Evolutionary conservation across 495 filamentous ascomycete genomes (phyloP).

Genomic region (Aspergillus heteromorphus): DNA sequence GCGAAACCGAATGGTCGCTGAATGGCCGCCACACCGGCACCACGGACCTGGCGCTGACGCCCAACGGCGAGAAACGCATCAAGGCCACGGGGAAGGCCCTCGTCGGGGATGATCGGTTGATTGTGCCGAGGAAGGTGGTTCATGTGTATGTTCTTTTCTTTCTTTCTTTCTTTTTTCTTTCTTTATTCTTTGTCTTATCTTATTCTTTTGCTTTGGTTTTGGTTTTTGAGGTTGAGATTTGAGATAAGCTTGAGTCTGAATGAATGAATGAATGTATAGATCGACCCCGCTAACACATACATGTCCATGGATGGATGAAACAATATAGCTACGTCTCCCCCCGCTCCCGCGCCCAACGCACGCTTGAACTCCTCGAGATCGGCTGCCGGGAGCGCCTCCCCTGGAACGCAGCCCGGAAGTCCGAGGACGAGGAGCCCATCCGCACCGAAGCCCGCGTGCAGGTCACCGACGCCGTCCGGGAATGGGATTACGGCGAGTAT

Average conservation of each 20-base stretch:
- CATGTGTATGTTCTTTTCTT: conserved; percentile 54
- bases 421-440: conserved; percentile 32
- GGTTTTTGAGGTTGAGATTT: neutral
- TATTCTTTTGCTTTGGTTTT: neutral
- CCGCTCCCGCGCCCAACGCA: conserved; percentile 76
- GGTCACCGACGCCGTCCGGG: conserved; percentile 72
- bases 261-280: too few relatives aligned
- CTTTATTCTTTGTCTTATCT: neutral
- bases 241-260: neutral
- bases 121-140: conserved; percentile 74
- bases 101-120: conserved; percentile 77
- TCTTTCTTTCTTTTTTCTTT: neutral
- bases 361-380: conserved; percentile 73
- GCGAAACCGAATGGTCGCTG: conserved; percentile 96
- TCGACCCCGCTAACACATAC: too few relatives aligned
- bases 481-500: conserved; percentile 97
- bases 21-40: conserved; percentile 85
- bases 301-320: neutral
- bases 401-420: conserved; percentile 45
- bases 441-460: conserved; percentile 52
- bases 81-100: conserved; percentile 75
- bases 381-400: conserved; percentile 49
- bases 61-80: conserved; percentile 81
- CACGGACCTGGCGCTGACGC: conserved; percentile 80
- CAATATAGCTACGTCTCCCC: conserved; percentile 78